Evolutionary conservation across 2,329 filamentous ascomycete species (phyloP).

Genomic region (Ceratocystis papillata): DNA sequence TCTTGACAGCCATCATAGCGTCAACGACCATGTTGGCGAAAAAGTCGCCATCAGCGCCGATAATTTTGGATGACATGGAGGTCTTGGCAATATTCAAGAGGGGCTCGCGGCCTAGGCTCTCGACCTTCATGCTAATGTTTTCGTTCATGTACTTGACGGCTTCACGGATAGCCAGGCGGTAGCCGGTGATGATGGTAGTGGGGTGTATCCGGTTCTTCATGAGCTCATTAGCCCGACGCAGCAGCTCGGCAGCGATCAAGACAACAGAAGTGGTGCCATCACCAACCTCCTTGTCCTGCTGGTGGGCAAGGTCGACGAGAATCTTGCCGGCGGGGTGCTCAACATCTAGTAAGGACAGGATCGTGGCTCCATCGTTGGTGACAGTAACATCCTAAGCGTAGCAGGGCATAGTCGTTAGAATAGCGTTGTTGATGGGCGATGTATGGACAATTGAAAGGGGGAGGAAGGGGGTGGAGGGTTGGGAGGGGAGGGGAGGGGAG

Average conservation of each 20-base stretch:
- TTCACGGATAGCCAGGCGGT: slow-evolving; percentile 87
- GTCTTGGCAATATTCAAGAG: slow-evolving; percentile 94
- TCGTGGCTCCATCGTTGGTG: slow-evolving; percentile 96
- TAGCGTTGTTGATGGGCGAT: background rate
- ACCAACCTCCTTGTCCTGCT: slow-evolving; percentile 98
- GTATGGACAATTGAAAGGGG: slow-evolving; percentile 24
- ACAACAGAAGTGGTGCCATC: slow-evolving; percentile 98
- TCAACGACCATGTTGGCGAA: slow-evolving; percentile 97
- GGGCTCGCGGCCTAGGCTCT: slow-evolving; percentile 78
- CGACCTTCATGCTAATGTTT: slow-evolving; percentile 92
- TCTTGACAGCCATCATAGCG: slow-evolving; percentile 89
- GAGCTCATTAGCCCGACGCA: slow-evolving; percentile 88
- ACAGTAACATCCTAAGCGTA: slow-evolving; percentile 76
- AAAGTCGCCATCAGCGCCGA: slow-evolving; percentile 89
- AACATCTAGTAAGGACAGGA: slow-evolving; percentile 87
- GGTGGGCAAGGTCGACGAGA: slow-evolving; percentile 89
- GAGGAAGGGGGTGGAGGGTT: background rate
- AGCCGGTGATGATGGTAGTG: slow-evolving; percentile 97
- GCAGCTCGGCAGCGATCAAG: slow-evolving; percentile 87
- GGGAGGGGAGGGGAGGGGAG: background rate
- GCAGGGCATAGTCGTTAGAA: slow-evolving; percentile 6
- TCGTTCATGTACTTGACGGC: slow-evolving; percentile 98
- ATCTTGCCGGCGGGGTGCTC: slow-evolving; percentile 98
- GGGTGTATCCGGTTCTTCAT: slow-evolving; percentile 99
- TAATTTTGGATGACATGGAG: slow-evolving; percentile 99